Conservation (phyloP, 192 early-diverging fungal species). For the Coemansia sp. region DNA sequence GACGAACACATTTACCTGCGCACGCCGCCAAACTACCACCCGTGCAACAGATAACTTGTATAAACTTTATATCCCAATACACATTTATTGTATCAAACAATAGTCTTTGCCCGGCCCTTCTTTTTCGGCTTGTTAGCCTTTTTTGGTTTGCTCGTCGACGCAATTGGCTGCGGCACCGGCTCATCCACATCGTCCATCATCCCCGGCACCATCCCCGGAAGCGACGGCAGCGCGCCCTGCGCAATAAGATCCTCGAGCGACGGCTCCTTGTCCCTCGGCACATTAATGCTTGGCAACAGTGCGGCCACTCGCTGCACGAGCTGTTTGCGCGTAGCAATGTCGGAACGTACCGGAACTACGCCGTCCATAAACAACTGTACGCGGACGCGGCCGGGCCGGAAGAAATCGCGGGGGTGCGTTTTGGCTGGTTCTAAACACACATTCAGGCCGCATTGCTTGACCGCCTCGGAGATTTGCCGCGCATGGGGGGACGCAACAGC, state of each 20-base stretch:
- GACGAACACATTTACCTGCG: slow-evolving; percentile 30
- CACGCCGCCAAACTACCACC: slow-evolving; percentile 26
- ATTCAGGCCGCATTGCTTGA: slow-evolving; percentile 59
- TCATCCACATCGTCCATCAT: background rate
- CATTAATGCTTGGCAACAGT: slow-evolving; percentile 20
- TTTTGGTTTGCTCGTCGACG: slow-evolving; percentile 8
- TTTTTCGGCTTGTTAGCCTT: slow-evolving; percentile 44
- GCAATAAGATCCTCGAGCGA: slow-evolving; percentile 45
- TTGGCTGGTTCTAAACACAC: slow-evolving; percentile 67
- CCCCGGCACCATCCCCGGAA: slow-evolving; percentile 27
- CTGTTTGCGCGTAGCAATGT: slow-evolving; percentile 58
- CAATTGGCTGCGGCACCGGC: background rate
- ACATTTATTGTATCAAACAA: slow-evolving; percentile 7
- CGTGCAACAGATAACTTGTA: slow-evolving; percentile 35
- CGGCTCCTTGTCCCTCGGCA: slow-evolving; percentile 44
- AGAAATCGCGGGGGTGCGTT: slow-evolving; percentile 69
- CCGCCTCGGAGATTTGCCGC: slow-evolving; percentile 64
- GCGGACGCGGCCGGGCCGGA: slow-evolving; percentile 67
- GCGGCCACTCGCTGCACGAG: slow-evolving; percentile 24
- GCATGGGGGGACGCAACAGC: slow-evolving; percentile 62
- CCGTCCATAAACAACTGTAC: slow-evolving; percentile 59
- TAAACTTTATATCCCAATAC: background rate
- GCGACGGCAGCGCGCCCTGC: slow-evolving; percentile 37
- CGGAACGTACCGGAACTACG: slow-evolving; percentile 29
- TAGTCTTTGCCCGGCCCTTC: slow-evolving; percentile 42